Percentiles rank a stretch among this genome's conserved stretches.
phyloP scores from a whole-genome alignment of 352 stramenopile genomes.

The Globisporangium rhizosaccharum region DNA sequence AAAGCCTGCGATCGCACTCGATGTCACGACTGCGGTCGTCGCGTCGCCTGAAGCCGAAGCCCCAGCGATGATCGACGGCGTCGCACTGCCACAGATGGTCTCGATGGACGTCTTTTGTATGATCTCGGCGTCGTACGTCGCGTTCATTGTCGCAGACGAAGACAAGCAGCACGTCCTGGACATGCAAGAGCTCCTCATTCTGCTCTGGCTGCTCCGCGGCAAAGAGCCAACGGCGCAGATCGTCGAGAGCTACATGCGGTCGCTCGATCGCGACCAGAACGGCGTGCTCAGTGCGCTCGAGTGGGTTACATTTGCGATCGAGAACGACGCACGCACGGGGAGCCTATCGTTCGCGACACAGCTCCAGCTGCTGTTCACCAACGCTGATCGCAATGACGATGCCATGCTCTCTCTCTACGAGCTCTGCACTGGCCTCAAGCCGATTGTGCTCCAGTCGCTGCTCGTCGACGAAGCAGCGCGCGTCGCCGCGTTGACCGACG shows the following conservation, averaged over 20 bases:
- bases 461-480: constrained; percentile 2
- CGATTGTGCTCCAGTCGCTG: constrained; percentile 31
- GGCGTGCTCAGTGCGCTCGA: constrained; percentile 46
- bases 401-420: constrained; percentile 47
- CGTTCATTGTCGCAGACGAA: constrained; percentile 62
- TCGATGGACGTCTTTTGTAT: constrained; percentile 55
- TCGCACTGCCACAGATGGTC: constrained; percentile 21
- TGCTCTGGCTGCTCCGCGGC: constrained; percentile 65
- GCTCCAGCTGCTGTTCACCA: constrained; percentile 51
- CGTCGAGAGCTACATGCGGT: constrained; percentile 52
- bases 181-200: constrained; percentile 43
- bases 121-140: constrained; percentile 49
- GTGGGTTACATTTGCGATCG: constrained; percentile 64
- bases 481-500: neutral
- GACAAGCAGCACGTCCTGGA: constrained; percentile 51
- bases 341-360: constrained; percentile 41
- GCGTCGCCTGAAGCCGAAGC: neutral
- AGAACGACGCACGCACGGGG: constrained; percentile 35
- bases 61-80: neutral
- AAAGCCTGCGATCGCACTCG: neutral
- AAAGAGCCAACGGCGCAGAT: constrained; percentile 40
- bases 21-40: neutral
- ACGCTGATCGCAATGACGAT: constrained; percentile 48
- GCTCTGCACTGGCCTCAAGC: constrained; percentile 35
- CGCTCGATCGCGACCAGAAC: constrained; percentile 50